A percentile compares a stretch with the other conserved stretches of the same genome.
Conservation (phyloP, 2,329 filamentous ascomycete genomes). For the Sordariomycetes sp. region DNA sequence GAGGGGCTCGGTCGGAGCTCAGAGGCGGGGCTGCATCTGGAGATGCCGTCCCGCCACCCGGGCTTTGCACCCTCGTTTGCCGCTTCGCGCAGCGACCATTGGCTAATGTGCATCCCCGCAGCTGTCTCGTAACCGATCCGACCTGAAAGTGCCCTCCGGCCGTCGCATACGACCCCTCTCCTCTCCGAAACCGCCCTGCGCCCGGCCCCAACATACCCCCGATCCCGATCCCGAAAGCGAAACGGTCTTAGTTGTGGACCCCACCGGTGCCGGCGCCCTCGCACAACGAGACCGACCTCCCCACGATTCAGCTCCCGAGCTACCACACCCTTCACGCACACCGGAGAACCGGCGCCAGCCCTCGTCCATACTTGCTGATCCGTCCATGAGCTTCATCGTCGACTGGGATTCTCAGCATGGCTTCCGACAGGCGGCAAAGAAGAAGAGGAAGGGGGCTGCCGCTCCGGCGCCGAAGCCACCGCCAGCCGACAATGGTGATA, state of each 20-base stretch:
- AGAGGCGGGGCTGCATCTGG: background rate
- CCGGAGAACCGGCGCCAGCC: background rate
- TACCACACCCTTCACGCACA: background rate
- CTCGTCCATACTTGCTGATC: constrained; percentile 2
- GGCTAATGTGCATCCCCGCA: background rate
- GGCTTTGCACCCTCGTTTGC: background rate
- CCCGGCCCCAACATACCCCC: background rate
- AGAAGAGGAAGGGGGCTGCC: constrained; percentile 8
- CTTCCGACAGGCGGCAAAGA: constrained; percentile 9
- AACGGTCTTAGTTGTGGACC: background rate
- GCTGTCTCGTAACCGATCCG: background rate
- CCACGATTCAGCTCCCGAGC: background rate
- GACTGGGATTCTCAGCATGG: constrained; percentile 11
- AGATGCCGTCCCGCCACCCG: background rate
- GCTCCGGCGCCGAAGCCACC: constrained; percentile 1
- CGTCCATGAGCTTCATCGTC: constrained; percentile 10
- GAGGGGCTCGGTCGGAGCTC: background rate
- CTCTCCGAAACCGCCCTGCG: background rate
- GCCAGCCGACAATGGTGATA: constrained; percentile 11
- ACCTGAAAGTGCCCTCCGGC: background rate
- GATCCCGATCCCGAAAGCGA: background rate
- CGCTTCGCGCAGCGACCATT: background rate
- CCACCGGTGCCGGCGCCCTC: constrained; percentile 1
- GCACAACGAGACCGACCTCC: constrained; percentile 1
- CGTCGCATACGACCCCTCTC: background rate